Conservation (phyloP, 257 asterid species). For the Prunella vulgaris region DNA sequence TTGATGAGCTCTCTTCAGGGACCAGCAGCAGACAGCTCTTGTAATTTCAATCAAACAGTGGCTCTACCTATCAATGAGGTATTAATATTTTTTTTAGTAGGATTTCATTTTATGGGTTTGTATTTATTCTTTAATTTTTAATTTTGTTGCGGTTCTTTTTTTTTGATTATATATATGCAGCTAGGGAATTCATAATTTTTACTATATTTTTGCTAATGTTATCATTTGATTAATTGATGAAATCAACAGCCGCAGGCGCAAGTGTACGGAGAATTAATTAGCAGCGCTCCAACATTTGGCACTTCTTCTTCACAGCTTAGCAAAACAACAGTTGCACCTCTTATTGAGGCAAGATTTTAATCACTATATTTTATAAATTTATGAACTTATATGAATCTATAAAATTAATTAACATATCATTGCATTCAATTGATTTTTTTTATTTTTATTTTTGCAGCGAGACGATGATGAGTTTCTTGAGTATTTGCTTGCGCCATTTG, state of each 20-base stretch:
- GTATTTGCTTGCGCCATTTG: conserved; percentile 36
- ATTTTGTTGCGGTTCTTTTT: no score
- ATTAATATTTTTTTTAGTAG: no score
- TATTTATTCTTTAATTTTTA: no score
- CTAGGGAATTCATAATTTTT: no score
- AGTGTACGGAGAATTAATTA: neutral
- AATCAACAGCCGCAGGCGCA: conserved; percentile 9
- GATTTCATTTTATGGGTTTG: no score
- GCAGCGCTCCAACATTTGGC: conserved; percentile 3
- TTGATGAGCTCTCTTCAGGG: conserved; percentile 6
- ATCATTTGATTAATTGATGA: neutral
- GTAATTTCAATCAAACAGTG: conserved; percentile 13
- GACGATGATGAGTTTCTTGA: conserved; percentile 37
- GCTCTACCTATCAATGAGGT: conserved; percentile 12
- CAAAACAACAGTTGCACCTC: neutral
- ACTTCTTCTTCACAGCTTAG: conserved; percentile 20
- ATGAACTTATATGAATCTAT: neutral
- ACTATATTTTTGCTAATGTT: neutral
- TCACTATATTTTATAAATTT: neutral
- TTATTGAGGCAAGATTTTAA: conserved; percentile 18
- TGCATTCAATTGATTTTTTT: neutral
- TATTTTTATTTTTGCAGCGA: conserved; percentile 19
- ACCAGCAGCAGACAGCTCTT: conserved; percentile 8
- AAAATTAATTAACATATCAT: neutral
- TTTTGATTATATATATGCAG: no score